These are phyloP conservation scores for Metschnikowia arizonensis DNA, from an alignment of 805 yeast species.

Conservation along the genomic window DNA sequence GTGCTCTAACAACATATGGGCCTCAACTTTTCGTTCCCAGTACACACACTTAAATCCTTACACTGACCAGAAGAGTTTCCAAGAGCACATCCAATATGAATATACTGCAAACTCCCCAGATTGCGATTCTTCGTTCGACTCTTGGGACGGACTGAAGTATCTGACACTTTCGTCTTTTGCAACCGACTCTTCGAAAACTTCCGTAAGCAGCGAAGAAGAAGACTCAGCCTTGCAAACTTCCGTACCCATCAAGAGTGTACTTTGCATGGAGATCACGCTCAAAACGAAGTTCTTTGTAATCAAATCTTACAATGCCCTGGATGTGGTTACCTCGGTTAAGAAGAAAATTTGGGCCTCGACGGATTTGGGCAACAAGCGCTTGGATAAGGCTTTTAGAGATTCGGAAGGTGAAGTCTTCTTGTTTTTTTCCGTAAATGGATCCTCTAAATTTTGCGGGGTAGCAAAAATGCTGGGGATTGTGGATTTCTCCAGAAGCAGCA, in stretches of 20 bases:
- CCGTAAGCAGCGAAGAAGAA: not conserved
- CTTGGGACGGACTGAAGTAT: not conserved
- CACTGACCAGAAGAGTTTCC: not conserved
- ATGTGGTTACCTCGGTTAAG: constrained; percentile 46
- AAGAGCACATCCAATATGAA: not conserved
- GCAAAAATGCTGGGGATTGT: constrained; percentile 45
- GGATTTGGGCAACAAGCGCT: constrained; percentile 49
- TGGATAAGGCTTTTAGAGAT: constrained; percentile 41
- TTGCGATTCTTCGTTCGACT: not conserved
- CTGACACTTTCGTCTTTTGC: not conserved
- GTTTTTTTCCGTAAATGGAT: constrained; percentile 52
- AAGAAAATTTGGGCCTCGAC: constrained; percentile 60
- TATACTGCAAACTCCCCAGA: not conserved
- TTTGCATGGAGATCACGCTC: not conserved
- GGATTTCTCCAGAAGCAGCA: constrained; percentile 35
- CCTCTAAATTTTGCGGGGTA: constrained; percentile 45
- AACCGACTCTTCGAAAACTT: not conserved
- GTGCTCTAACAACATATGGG: not conserved
- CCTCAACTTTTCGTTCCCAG: not conserved
- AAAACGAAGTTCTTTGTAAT: constrained; percentile 45
- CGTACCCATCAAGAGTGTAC: not conserved
- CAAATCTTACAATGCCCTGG: constrained; percentile 48
- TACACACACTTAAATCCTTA: not conserved
- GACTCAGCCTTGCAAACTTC: not conserved
- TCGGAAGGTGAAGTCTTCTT: constrained; percentile 37